Base-by-base conservation (phyloP, 116 monocot species). In the Dioscorea cayenensis region DNA sequence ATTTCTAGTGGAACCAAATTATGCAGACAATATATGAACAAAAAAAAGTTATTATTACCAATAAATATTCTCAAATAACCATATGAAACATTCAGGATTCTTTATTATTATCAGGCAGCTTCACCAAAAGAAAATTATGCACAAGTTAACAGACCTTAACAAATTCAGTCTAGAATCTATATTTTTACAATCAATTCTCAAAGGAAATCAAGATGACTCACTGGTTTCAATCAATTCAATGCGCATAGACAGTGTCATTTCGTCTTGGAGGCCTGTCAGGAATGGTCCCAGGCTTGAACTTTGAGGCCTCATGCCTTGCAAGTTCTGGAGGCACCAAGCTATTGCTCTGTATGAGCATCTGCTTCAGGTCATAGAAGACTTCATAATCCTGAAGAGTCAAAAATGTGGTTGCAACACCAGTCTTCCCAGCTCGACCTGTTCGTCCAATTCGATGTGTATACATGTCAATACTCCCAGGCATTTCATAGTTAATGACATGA, bases 381-480 rank as follows among this genome's bases (percentile, higher is more conserved):
- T 93, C 93, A 25, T 83, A 78, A 66, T 97, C 93, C 17, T 81
- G 73, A 50, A 93, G 77, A 20, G 97, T 97, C 59, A 97, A 74
- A 68, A 97, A 97, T 32, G 97, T 93, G 7, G 97, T 97, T 13
- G 97, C 93, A 37, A 77, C 74, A 49, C 97, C 97, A 0, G 87
- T 92, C 72, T 97, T 97, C 74, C 97, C 97, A 20, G 97, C 97
- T 64, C 97, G 87, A 2, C 97, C 93, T 0, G 97, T 97, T 23
- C 97, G 84, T 19, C 97, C 97, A 84, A 93, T 97, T 49, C 90
- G 85, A 77, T 97, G 97, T 2, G 97, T 97, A 67, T 97, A 97
- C 90, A 86, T 90, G 49, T 97, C 97, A 60, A 84, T 77, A 10
- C 71, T 75, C 3, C 28, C 25, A 0, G 93, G 90, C 97, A 97